Percentiles rank a stretch among this genome's conserved stretches.
These are phyloP conservation scores for Phaffia rhodozyma DNA, from an alignment of 1,284 basidiomycete species.

Conservation along the genomic window DNA sequence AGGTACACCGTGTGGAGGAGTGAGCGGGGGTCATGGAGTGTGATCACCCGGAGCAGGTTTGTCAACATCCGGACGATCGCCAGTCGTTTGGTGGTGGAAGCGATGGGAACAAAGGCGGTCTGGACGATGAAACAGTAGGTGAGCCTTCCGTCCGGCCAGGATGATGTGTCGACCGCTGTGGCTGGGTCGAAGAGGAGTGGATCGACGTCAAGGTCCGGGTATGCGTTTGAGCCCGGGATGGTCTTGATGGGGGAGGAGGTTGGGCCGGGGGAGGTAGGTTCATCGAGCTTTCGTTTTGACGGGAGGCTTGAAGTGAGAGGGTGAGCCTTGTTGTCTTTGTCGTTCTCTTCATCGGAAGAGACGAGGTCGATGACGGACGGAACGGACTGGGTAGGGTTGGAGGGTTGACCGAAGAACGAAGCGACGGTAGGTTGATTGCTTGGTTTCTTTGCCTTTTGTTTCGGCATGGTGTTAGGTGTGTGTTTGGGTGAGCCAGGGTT, in stretches of 20 bases:
- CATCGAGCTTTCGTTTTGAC: neutral
- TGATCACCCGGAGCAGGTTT: conserved; percentile 55
- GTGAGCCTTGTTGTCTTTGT: neutral
- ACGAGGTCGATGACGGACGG: conserved; percentile 6
- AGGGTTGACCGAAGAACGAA: conserved; percentile 12
- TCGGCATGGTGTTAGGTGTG: too few species aligned
- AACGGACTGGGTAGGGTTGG: neutral
- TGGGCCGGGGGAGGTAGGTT: neutral
- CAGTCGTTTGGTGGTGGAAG: conserved; percentile 68
- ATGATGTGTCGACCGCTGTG: conserved; percentile 33
- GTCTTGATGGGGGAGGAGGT: conserved; percentile 20
- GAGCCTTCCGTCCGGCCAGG: conserved; percentile 38
- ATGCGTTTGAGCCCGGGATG: conserved; percentile 12
- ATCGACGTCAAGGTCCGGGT: conserved; percentile 34
- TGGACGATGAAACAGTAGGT: conserved; percentile 75
- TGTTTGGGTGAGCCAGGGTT: too few species aligned
- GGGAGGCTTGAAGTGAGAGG: neutral
- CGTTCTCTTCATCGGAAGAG: conserved; percentile 8
- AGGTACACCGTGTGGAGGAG: conserved; percentile 36
- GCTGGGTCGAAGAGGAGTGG: conserved; percentile 33
- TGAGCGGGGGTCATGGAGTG: conserved; percentile 50
- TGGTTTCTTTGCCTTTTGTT: neutral
- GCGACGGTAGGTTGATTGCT: conserved; percentile 1
- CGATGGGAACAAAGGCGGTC: conserved; percentile 53
- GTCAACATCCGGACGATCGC: conserved; percentile 66